These are phyloP conservation scores for Vigna mungo DNA, from an alignment of 306 rosid species.

Conservation along the genomic window DNA sequence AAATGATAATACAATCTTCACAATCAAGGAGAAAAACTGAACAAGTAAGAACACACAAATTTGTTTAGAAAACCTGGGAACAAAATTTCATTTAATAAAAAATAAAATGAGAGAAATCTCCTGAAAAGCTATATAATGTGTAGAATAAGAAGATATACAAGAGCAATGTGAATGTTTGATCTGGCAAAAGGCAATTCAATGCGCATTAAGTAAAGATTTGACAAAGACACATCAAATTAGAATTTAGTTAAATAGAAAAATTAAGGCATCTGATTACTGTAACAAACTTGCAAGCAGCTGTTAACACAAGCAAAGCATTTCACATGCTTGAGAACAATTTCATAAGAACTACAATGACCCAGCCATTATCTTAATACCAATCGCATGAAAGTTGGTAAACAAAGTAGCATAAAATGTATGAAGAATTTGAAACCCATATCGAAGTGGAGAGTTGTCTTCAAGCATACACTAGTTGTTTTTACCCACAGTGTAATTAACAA, in stretches of 20 bases:
- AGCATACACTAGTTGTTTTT: not conserved
- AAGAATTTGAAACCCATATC: conserved; percentile 7
- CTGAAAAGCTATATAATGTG: not conserved
- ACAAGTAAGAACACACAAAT: not conserved
- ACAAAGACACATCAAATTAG: conserved; percentile 14
- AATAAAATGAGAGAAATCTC: not conserved
- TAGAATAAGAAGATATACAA: not conserved
- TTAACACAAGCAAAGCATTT: conserved; percentile 13
- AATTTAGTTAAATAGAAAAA: not conserved
- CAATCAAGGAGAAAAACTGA: not conserved
- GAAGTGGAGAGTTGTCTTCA: not conserved
- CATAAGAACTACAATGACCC: not conserved
- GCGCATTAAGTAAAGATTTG: not conserved
- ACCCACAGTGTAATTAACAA: not conserved
- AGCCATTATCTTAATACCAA: conserved; percentile 29
- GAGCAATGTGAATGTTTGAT: not conserved
- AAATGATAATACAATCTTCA: not conserved
- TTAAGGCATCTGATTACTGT: not conserved
- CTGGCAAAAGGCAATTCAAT: not conserved
- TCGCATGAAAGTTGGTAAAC: not conserved
- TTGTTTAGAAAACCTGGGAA: not conserved
- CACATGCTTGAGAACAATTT: conserved; percentile 25
- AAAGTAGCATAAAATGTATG: conserved; percentile 8
- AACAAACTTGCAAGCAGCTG: conserved; percentile 15
- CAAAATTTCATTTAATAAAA: not conserved